Evolutionary conservation across 306 rosid species (phyloP).

Genomic region (Medicago ruthenica): DNA sequence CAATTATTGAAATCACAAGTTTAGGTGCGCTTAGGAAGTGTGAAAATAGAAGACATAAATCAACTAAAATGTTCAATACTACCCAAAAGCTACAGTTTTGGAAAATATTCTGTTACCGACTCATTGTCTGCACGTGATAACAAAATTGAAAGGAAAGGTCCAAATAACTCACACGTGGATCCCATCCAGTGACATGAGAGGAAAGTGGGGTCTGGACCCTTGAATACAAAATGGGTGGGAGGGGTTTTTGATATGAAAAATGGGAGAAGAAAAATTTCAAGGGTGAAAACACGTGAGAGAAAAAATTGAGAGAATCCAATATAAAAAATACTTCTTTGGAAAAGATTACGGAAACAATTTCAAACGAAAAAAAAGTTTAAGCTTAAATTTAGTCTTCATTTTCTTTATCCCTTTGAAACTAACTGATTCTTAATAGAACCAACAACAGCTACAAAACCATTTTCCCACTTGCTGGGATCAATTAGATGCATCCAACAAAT

Average conservation of each 20-base stretch:
- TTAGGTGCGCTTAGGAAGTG: conserved; percentile 34
- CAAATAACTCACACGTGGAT: conserved; percentile 7
- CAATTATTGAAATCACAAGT: conserved; percentile 38
- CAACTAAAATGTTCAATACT: conserved; percentile 7
- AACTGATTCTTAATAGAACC: conserved; percentile 19
- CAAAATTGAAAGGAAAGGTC: conserved; percentile 32
- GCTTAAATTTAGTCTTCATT: neutral
- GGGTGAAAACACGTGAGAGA: neutral
- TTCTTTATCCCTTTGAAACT: neutral
- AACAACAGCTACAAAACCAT: conserved; percentile 7
- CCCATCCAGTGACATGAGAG: conserved; percentile 6
- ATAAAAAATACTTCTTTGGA: neutral
- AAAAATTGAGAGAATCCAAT: neutral
- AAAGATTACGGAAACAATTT: conserved; percentile 28
- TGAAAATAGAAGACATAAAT: conserved; percentile 30
- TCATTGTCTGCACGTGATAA: conserved; percentile 33
- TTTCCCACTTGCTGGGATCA: neutral
- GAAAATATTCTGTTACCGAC: conserved; percentile 31
- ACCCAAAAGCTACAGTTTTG: conserved; percentile 35
- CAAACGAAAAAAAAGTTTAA: neutral
- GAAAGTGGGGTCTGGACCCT: neutral
- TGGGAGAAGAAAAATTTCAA: neutral
- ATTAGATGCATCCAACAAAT: neutral
- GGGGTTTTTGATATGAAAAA: neutral
- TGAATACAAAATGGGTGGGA: neutral